Evolutionary conservation across 177 flowering plant genomes (phyloP).

Genomic region (Vitis hybrid): DNA sequence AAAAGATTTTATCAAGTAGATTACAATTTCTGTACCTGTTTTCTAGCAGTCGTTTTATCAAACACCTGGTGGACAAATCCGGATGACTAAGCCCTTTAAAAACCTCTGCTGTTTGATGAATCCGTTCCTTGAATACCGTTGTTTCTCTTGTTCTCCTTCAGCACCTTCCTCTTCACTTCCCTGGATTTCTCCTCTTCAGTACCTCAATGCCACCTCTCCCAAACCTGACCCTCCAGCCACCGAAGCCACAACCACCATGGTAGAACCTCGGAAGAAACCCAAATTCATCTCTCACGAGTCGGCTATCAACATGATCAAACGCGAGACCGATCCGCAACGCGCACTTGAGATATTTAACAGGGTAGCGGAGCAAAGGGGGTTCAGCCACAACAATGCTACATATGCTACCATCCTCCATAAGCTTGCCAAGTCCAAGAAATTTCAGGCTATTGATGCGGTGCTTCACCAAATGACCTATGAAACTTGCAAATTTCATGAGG

Average conservation of each 20-base stretch:
- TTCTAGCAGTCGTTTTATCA: too few species aligned
- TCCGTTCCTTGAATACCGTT: neutral
- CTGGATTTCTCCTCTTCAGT: conserved; percentile 72
- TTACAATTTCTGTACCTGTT: too few species aligned
- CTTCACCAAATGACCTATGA: conserved; percentile 76
- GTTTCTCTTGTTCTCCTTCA: conserved; percentile 23
- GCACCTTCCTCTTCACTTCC: conserved; percentile 44
- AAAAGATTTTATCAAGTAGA: too few species aligned
- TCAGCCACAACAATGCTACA: conserved; percentile 73
- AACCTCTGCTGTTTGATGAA: too few species aligned
- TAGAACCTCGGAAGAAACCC: conserved; percentile 31
- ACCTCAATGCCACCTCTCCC: conserved; percentile 20
- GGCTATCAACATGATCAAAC: conserved; percentile 57
- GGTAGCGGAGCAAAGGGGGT: conserved; percentile 70
- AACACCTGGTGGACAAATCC: too few species aligned
- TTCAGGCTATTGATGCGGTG: conserved; percentile 63
- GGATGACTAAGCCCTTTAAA: too few species aligned
- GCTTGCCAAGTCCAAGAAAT: conserved; percentile 64
- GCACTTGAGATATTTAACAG: conserved; percentile 74
- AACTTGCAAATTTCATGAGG: conserved; percentile 80
- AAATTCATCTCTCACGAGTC: conserved; percentile 63
- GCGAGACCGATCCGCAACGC: conserved; percentile 64
- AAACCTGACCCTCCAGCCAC: conserved; percentile 44
- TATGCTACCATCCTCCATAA: conserved; percentile 66
- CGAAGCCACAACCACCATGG: conserved; percentile 12